A percentile compares a stretch with the other conserved stretches of the same genome.
Evolutionary conservation across 2,329 filamentous ascomycete species (phyloP).

Genomic region (Cytospora schulzeri): DNA sequence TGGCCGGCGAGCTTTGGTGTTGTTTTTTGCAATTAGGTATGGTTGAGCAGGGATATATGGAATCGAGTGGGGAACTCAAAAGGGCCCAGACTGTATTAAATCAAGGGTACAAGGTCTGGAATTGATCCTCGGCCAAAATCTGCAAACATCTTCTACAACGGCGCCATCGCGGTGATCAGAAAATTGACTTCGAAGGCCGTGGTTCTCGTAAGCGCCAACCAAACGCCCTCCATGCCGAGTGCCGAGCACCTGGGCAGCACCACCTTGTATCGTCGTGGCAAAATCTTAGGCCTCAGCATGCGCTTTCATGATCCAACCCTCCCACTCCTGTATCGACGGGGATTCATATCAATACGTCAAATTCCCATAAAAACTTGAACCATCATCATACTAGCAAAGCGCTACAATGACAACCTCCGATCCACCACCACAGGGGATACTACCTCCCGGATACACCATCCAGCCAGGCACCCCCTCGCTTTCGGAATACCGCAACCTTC

Average conservation of each 20-base stretch:
- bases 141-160: background rate
- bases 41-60: background rate
- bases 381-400: background rate
- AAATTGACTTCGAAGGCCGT: background rate
- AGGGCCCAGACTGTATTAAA: background rate
- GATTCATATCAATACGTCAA: too few species aligned
- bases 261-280: too few species aligned
- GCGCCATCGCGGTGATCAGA: background rate
- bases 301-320: too few species aligned
- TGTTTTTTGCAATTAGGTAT: background rate
- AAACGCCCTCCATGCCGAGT: too few species aligned
- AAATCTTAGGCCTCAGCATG: too few species aligned
- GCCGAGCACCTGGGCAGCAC: too few species aligned
- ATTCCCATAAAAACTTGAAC: too few species aligned
- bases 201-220: too few species aligned
- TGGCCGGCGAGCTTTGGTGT: background rate
- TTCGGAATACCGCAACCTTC: slow-evolving; percentile 42
- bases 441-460: slow-evolving; percentile 38
- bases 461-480: slow-evolving; percentile 39
- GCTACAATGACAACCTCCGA: background rate
- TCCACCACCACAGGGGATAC: background rate
- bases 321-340: too few species aligned
- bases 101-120: background rate
- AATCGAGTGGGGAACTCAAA: background rate
- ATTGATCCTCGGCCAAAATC: background rate